Percentiles rank a stretch among this genome's conserved stretches.
phyloP scores from a whole-genome alignment of 2,329 filamentous ascomycete genomes.

The Rutstroemia sp. region DNA sequence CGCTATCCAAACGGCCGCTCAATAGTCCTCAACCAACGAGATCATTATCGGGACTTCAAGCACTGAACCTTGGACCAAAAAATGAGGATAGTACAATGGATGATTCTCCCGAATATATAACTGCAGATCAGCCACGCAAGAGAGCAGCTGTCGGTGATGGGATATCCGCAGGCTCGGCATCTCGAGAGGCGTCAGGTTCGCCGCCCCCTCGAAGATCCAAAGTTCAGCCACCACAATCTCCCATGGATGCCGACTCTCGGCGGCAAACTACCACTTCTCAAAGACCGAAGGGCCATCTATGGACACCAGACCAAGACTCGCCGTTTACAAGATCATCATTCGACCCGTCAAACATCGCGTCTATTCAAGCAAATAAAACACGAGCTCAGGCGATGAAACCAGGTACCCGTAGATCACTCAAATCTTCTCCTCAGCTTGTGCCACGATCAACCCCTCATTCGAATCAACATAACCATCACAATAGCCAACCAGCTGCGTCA shows the following conservation, averaged over 20 bases:
- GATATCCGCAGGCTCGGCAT: conserved; percentile 23
- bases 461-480: conserved; percentile 1
- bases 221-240: conserved; percentile 13
- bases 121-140: conserved; percentile 21
- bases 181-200: conserved; percentile 17
- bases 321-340: conserved; percentile 16
- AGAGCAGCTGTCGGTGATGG: conserved; percentile 23
- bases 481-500: background rate
- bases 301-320: conserved; percentile 20
- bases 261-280: conserved; percentile 10
- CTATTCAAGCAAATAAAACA: conserved; percentile 17
- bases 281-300: conserved; percentile 21
- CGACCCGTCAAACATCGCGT: conserved; percentile 26
- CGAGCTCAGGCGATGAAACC: conserved; percentile 15
- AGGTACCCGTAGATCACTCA: conserved; percentile 11
- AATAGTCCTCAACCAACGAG: conserved; percentile 7
- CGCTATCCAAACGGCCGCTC: conserved; percentile 13
- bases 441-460: background rate
- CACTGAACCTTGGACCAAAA: conserved; percentile 17
- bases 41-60: conserved; percentile 15
- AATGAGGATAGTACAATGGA: conserved; percentile 18
- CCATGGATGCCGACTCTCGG: conserved; percentile 10
- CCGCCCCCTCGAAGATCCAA: conserved; percentile 19
- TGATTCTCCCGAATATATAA: conserved; percentile 15
- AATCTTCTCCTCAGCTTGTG: conserved; percentile 6